Percentiles rank a stretch among this genome's conserved stretches.
These are phyloP conservation scores for Saccharomycopsis fibuligera DNA, from an alignment of 805 yeast genomes.

Conservation along the genomic window DNA sequence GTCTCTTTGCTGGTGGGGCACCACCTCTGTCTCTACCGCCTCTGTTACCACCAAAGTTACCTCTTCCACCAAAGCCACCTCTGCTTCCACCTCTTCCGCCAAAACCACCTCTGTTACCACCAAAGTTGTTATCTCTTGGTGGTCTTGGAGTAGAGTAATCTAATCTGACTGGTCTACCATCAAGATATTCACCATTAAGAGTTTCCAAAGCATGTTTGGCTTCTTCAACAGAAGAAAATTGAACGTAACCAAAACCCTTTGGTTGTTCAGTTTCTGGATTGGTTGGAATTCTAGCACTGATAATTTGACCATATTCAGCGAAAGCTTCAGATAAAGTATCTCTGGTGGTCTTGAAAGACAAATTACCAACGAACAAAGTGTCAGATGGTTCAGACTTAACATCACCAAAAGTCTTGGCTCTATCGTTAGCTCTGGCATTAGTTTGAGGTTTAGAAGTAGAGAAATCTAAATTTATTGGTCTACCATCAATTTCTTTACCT, in stretches of 20 bases:
- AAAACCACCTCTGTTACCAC: conserved; percentile 38
- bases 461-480: conserved; percentile 90
- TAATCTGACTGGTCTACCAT: conserved; percentile 89
- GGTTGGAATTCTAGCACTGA: conserved; percentile 92
- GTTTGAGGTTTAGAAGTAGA: conserved; percentile 75
- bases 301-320: conserved; percentile 70
- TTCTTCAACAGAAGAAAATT: conserved; percentile 78
- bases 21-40: conserved; percentile 33
- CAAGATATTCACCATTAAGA: conserved; percentile 81
- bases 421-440: conserved; percentile 50
- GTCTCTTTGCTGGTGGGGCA: conserved; percentile 45
- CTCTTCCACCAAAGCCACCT: conserved; percentile 29
- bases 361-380: conserved; percentile 92
- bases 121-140: conserved; percentile 28
- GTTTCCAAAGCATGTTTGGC: conserved; percentile 85
- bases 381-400: conserved; percentile 88
- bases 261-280: conserved; percentile 98
- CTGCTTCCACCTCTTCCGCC: conserved; percentile 29
- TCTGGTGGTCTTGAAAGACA: conserved; percentile 84
- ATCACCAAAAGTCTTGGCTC: conserved; percentile 90
- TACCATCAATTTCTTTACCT: conserved; percentile 94
- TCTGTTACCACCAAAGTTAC: conserved; percentile 31
- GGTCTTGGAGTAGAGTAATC: conserved; percentile 93
- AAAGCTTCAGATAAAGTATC: conserved; percentile 71
- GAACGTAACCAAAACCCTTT: conserved; percentile 98